Base-by-base conservation (phyloP, 805 yeast genomes). In the Kodamaea jinghongensis region DNA sequence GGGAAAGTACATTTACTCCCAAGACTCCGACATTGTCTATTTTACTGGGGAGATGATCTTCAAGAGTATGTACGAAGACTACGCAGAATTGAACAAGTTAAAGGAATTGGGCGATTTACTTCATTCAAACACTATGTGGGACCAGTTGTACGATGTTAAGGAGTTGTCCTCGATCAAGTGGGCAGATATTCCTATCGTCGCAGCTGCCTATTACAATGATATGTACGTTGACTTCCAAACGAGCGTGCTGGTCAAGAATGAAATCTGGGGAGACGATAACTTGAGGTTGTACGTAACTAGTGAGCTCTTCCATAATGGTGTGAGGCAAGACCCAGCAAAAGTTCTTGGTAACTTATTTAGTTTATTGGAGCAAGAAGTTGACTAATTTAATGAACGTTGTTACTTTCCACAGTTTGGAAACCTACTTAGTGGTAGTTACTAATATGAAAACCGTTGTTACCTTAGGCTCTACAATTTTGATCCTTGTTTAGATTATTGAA, bases 41-140 rank as follows among this genome's bases (percentile, higher is more conserved):
- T 75, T 75, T 52, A 75, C 79, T 2, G 78, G 81, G 9, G 81
- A 78, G 45, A 75, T 76, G 79, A 76, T 76, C 32, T 76, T 55
- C 55, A 67, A 69, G 44, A 69, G 72, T 10, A 75, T 75, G 74
- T 68, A 52, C 43, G 74, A 72, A 26, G 80, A 76, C 46, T 76
- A 64, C 45, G 52, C 55, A 0, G 77, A 72, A 45, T 59, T 78
- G 29, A 41, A 50, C 4, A 56, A 56, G 11, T 58, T 78, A 31
- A 63, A 66, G 38, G 49, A 51, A 2, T 59, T 77, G 43, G 76
- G 79, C 1, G 16, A 57, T 33, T 62, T 56, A 3, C 51, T 68
- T 33, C 71, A 67, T 39, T 36, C 41, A 3, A 52, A 66, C 42
- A 47, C 47, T 6, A 42, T 49, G 25, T 71, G 77, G 77, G 51